Evolutionary conservation across 2,329 filamentous ascomycete genomes (phyloP).

Genomic region (Allantophomopsis cytisporea): DNA sequence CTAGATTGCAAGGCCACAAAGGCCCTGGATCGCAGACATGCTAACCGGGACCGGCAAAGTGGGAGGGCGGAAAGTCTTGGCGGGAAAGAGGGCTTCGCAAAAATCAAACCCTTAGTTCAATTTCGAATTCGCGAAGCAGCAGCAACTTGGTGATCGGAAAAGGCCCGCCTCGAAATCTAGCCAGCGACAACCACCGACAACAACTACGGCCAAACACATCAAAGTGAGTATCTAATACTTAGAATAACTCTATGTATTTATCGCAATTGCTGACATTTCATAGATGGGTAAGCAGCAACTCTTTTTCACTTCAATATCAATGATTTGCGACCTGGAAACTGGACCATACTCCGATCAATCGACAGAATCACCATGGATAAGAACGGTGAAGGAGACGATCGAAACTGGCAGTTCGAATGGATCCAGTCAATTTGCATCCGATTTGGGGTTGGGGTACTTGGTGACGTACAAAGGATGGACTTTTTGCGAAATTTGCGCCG

Average conservation of each 20-base stretch:
- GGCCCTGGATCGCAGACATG: no score
- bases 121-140: constrained; percentile 1
- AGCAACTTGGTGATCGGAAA: constrained; percentile 1
- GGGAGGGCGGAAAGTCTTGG: no score
- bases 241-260: constrained; percentile 7
- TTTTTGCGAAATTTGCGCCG: no score
- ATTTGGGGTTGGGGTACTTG: no score
- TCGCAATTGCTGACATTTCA: constrained; percentile 16
- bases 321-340: not conserved
- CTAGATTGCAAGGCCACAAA: no score
- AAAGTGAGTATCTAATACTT: constrained; percentile 28
- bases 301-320: constrained; percentile 7
- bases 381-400: no score
- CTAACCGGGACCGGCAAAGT: no score
- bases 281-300: constrained; percentile 47
- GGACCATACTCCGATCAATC: not conserved
- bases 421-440: no score
- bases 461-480: no score
- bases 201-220: constrained; percentile 26
- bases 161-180: constrained; percentile 8
- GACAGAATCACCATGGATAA: no score
- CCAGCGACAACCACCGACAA: constrained; percentile 25
- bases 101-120: constrained; percentile 9
- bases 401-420: no score
- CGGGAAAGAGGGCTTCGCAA: constrained; percentile 1